Base-by-base conservation (phyloP, 1,284 basidiomycete genomes). In the Neolentinus lepideus region DNA sequence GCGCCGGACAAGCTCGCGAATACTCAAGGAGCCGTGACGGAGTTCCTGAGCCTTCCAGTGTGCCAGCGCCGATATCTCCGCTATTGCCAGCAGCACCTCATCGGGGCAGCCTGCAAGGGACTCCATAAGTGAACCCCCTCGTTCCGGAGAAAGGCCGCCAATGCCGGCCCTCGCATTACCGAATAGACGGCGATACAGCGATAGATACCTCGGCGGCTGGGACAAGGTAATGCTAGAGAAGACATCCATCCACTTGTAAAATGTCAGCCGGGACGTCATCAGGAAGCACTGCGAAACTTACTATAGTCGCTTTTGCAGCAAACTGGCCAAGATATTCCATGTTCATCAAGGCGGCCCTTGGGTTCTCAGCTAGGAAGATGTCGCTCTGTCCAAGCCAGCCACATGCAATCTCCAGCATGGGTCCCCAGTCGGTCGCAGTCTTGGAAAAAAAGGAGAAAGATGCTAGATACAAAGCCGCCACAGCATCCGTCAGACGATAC, bases 391-490 rank as follows among this genome's bases (percentile, higher is more conserved):
- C 72, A 51, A 91, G 71, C 89, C 89, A 91, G 56, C 88, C 85
- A 60, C 78, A 79, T 50, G 87, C 81, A 29, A 88, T 74, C 36
- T 77, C 72, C 61, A 90, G 79, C 60, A 84, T 79, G 1, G 73
- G 69, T 56, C 76, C 75, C 89, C 90, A 92, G 62, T 84, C 80
- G 19, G 76, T 79, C 56, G 74, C 67, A 43, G 84, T 81, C 50
- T 84, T 81, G 8, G 81, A 81, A 61, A 89, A 70, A 53, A 86
- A 73, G 51, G 84, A 85, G 68, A 83, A 89, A 62, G 76, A 80
- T 55, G 89, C 75, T 56, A 91, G 77, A 67, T 88, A 86, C 45
- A 90, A 65, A 2, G 89, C 87, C 1, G 88, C 86, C 59, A 87
- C 75, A 2, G 85, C 89, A 61, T 90, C 86, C 51, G 74, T 73